These are phyloP conservation scores for Coniferiporia sulphurascens DNA, from an alignment of 1,284 basidiomycete genomes.

Conservation along the genomic window DNA sequence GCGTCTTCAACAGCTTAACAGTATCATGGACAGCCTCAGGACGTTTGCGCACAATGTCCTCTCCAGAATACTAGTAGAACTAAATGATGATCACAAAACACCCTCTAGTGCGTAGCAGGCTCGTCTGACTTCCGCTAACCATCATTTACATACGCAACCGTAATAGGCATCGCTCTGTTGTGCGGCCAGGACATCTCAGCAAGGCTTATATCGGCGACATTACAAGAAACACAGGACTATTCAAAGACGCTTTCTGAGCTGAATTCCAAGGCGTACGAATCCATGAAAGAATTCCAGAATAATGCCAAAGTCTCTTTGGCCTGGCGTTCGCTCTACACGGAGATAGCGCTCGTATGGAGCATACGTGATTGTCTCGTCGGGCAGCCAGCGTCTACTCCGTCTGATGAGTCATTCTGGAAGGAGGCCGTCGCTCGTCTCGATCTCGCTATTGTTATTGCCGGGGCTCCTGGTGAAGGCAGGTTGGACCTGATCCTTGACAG, in stretches of 20 bases:
- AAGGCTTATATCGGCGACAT: conserved; percentile 1
- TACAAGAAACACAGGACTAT: not conserved
- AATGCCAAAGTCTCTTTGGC: conserved; percentile 14
- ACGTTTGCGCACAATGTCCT: not conserved
- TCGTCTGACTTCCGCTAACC: too few species aligned
- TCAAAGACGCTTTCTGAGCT: not conserved
- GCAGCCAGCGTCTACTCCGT: conserved; percentile 16
- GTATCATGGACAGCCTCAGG: not conserved
- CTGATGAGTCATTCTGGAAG: conserved; percentile 21
- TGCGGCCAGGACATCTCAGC: conserved; percentile 2
- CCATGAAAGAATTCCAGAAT: conserved; percentile 3
- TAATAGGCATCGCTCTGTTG: too few species aligned
- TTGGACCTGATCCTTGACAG: conserved; percentile 56
- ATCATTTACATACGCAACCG: too few species aligned
- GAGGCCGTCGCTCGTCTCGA: conserved; percentile 62
- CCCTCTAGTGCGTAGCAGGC: not conserved
- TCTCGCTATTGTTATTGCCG: conserved; percentile 79
- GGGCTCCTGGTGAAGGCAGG: conserved; percentile 61
- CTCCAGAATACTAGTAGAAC: not conserved
- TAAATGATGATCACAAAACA: not conserved
- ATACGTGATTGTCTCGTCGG: conserved; percentile 36
- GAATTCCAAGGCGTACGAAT: not conserved
- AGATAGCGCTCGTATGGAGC: conserved; percentile 52
- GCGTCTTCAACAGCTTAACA: too few species aligned
- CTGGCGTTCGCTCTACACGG: conserved; percentile 64